Conservation (phyloP, 2,329 filamentous ascomycete species). For the Xylariomycetidae sp. region DNA sequence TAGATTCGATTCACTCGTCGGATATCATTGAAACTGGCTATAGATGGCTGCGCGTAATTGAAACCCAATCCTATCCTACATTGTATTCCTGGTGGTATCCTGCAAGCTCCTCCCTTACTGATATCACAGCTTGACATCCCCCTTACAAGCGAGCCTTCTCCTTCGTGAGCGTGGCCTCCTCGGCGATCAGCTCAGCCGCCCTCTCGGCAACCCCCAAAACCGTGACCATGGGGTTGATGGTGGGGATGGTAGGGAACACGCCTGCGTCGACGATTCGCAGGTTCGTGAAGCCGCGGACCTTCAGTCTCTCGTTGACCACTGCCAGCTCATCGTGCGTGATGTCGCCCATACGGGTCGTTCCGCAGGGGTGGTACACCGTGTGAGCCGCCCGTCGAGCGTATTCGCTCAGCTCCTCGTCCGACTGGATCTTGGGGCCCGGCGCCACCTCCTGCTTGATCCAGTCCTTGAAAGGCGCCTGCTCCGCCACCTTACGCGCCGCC, state of each 20-base stretch:
- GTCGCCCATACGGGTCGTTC: conserved; percentile 88
- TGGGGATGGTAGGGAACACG: conserved; percentile 81
- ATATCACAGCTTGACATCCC: not conserved
- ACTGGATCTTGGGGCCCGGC: conserved; percentile 65
- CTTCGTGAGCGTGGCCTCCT: conserved; percentile 49
- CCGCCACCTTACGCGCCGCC: conserved; percentile 69
- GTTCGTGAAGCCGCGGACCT: conserved; percentile 64
- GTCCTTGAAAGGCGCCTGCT: conserved; percentile 70
- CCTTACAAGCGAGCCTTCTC: conserved; percentile 26
- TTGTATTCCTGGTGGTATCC: too few species aligned
- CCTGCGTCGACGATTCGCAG: conserved; percentile 80
- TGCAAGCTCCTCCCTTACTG: too few species aligned
- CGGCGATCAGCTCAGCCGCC: conserved; percentile 75
- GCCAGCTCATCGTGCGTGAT: conserved; percentile 60
- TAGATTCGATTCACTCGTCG: too few species aligned
- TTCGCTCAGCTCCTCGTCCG: conserved; percentile 73
- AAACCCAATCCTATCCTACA: too few species aligned
- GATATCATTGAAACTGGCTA: too few species aligned
- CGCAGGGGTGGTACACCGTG: conserved; percentile 85
- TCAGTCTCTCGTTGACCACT: conserved; percentile 73
- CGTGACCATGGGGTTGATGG: conserved; percentile 86
- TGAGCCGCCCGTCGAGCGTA: conserved; percentile 78
- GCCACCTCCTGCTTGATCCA: conserved; percentile 82
- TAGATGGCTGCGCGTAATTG: too few species aligned
- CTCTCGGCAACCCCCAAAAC: conserved; percentile 79